Conservation (phyloP, 345 rosid species). For the Salix arbutifolia region DNA sequence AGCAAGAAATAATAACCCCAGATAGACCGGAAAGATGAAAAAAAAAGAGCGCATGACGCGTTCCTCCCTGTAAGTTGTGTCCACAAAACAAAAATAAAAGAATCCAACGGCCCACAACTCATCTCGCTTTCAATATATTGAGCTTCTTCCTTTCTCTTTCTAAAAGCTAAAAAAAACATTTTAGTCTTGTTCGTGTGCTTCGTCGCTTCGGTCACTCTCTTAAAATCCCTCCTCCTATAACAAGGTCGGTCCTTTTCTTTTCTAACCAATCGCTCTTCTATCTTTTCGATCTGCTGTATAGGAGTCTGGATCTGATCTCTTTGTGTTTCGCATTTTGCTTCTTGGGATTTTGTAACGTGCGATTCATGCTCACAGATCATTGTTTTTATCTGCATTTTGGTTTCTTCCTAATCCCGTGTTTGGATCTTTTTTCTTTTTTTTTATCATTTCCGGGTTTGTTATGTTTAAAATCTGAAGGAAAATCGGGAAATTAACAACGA, state of each 20-base stretch:
- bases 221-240: neutral
- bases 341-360: neutral
- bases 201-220: neutral
- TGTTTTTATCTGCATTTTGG: neutral
- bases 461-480: neutral
- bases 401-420: neutral
- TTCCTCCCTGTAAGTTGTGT: conserved; percentile 11
- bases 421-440: neutral
- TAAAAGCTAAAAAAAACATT: neutral
- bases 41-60: conserved; percentile 17
- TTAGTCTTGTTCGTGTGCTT: neutral
- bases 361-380: neutral
- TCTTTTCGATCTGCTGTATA: neutral
- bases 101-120: conserved; percentile 24
- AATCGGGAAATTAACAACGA: neutral
- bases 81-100: neutral
- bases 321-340: neutral
- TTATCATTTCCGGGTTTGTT: neutral
- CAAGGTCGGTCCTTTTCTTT: neutral
- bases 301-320: neutral
- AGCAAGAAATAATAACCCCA: neutral
- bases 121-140: conserved; percentile 8
- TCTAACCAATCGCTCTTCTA: neutral
- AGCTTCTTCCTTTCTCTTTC: neutral
- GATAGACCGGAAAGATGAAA: neutral